Base-by-base conservation (phyloP, 495 filamentous ascomycete species). In the Xylaria grammica region DNA sequence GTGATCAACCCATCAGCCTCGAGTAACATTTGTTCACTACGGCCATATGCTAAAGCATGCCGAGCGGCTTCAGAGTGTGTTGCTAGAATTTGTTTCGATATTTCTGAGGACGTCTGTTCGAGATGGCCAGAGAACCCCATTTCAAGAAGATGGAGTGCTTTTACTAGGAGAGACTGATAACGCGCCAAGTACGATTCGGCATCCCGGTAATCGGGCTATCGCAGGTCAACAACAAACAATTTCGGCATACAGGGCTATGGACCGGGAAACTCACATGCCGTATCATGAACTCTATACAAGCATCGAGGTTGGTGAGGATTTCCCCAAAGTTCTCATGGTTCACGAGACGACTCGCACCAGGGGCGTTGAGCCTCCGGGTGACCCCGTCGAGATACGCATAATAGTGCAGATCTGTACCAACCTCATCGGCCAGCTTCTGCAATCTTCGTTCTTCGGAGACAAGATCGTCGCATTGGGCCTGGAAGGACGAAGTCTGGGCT, bases 341-440 rank as follows among this genome's bases (percentile, higher is more conserved):
- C 42, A 94, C 93, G 46, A 92, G 84, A 67, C 88, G 93, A 32
- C 89, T 87, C 22, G 93, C 92, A 15, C 93, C 93, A 9, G 96
- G 95, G 24, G 93, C 93, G 81, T 97, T 97, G 45, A 99, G 86
- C 29, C 90, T 85, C 55, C 92, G 85, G 11, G 93, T 97, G 52
- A 94, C 91, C 53, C 90, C 93, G 62, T 97, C 95, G 22, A 98
- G 83, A 72, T 94, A 96, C 22, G 88, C 86, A 72, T 97, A 99
- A 73, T 96, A 97, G 66, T 92, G 87, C 6, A 97, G 82, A 65
- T 96, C 96, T 29, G 89, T 86, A 7, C 90, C 89, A 49, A 99
- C 90, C 30, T 90, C 87, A 65, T 94, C 88, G 1, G 92, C 91
- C 40, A 98, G 80, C 36, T 83, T 82, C 53, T 89, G 86, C 24